Evolutionary conservation across 2,329 filamentous ascomycete species (phyloP), one percentile per base, ranked within the genome.

Genomic region (Phialocephala sp.): DNA sequence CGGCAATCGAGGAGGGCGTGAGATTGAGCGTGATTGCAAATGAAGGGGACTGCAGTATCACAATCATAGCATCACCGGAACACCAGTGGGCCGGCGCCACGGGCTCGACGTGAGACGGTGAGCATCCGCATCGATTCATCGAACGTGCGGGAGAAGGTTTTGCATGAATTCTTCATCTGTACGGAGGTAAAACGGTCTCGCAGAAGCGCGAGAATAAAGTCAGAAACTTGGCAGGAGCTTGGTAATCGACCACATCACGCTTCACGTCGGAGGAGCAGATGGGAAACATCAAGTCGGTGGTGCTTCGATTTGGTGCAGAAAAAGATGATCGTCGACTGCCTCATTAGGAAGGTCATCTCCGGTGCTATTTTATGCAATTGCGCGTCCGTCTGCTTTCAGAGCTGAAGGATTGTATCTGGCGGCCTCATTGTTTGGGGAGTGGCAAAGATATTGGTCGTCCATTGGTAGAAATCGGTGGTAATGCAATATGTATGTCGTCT

Each of bases 291-390:
- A 8, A 27, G 2, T 15, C 18, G 2, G 22, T 54, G 47, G 22
- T 52, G 45, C n/a, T 35, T 54, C 50, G 50, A 54, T 54, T 54
- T 54, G 50, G 50, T 54, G 50, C 50, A 54, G 50, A 54, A 54
- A 12, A 14, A 54, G 50, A 15, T 27, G 45, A 59, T 54, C 18
- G 50, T 58, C 54, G 62, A 54, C 67, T 70, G 55, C 68, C 68
- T 63, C 24, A 60, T 68, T 65, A 60, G 71, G 70, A 37, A 69
- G 54, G 20, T 68, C 64, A 71, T 71, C 66, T 73, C 71, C 71
- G 71, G 54, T 45, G 18, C 67, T 67, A 69, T 63, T 64, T 69
- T 60, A 70, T 70, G 67, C 67, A 65, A 67, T 69, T 69, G 70
- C 65, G 66, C 64, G 62, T 63, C 67, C 20, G 55, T 55, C 47